Base-by-base conservation (phyloP, 1,284 basidiomycete species). In the Rhodotorula sp. region DNA sequence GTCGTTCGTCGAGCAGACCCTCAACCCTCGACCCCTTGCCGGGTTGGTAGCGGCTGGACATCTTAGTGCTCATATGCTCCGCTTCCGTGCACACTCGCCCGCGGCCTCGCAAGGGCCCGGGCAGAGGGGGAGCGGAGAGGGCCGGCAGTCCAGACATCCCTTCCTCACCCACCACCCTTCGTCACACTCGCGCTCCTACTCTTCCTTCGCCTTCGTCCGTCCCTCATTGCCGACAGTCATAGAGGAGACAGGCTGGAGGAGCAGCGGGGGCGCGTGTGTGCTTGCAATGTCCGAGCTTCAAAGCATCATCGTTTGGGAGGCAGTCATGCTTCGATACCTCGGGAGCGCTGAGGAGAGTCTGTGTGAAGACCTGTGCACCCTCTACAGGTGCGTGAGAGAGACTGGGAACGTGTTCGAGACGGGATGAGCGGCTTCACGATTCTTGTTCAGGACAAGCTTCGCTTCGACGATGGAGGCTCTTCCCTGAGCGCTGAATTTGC, bases 61-160 rank as follows among this genome's bases (percentile, higher is more conserved):
- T 71, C 70, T 71, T 48, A 71, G 67, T 39, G 70, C 70, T 62
- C 66, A 65, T 23, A 60, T 57, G n/a, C 63, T 64, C 62, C 64
- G 54, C 23, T 58, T 54, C 54, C 54, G 54, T 43, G 60, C 46
- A 64, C 70, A 60, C 58, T 68, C 63, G 51, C 59, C n/a, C 49
- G 65, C 34, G 43, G 54, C 67, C 70, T 59, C 70, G 70, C 70
- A 71, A 68, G 70, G 70, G 67, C 43, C 48, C 67, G 39, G 56
- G 48, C n/a, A 21, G 65, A 71, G 63, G 67, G 67, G 60, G 62
- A 58, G 61, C 46, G 52, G 70, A 65, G 70, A 60, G 70, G 70
- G 70, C 58, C 67, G 70, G 70, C 64, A 68, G 70, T 68, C 60
- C 60, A 48, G 67, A 71, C 70, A 71, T 63, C 65, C 29, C 46